Conservation (phyloP, 176 grass and related monocot genomes). For the Hyparrhenia diplandra region DNA sequence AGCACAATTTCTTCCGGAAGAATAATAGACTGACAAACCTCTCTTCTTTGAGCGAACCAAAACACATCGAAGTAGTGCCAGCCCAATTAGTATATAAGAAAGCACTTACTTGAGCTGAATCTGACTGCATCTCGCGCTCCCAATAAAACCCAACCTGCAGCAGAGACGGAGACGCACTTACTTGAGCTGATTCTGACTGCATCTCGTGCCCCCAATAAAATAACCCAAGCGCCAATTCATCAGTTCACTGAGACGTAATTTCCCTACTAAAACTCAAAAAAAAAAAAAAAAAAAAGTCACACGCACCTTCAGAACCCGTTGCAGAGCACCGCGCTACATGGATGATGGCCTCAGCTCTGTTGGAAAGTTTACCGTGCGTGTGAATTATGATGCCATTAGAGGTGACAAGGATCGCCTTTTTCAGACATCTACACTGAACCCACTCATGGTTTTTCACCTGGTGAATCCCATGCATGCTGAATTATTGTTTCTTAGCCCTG, state of each 20-base stretch:
- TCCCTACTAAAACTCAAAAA: no score
- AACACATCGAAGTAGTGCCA: not conserved
- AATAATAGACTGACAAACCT: not conserved
- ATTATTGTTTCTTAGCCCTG: constrained; percentile 49
- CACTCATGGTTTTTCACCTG: constrained; percentile 23
- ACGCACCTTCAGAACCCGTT: no score
- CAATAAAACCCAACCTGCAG: no score
- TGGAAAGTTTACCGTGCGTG: not conserved
- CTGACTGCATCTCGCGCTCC: not conserved
- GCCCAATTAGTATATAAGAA: no score
- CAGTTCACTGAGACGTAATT: no score
- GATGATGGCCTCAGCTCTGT: not conserved
- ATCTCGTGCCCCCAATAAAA: not conserved
- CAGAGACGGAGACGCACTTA: not conserved
- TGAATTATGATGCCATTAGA: constrained; percentile 25
- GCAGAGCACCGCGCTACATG: not conserved
- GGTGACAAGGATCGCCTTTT: constrained; percentile 31
- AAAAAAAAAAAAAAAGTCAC: no score
- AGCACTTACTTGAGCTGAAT: not conserved
- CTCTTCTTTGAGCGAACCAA: not conserved
- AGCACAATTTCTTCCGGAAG: not conserved
- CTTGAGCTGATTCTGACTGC: not conserved
- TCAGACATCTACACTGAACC: not conserved
- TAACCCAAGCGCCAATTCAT: no score
- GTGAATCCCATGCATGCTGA: constrained; percentile 4